A percentile compares a stretch with the other conserved stretches of the same genome.
phyloP scores from a whole-genome alignment of 257 asterid species.

The Solanum bukasovii region DNA sequence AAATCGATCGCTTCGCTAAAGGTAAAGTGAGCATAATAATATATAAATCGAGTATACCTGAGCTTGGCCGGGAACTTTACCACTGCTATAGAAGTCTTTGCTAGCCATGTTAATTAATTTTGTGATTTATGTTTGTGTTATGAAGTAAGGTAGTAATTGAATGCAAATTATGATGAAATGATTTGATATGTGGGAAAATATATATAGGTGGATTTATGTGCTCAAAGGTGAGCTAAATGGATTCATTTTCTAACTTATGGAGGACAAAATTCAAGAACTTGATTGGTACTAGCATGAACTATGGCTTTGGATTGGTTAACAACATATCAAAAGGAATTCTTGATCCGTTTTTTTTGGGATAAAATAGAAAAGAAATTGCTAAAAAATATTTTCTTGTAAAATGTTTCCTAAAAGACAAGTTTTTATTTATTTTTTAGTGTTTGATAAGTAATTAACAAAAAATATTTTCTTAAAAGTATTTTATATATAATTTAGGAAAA shows the following conservation, averaged over 20 bases:
- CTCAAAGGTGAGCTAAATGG: background rate
- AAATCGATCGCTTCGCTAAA: background rate
- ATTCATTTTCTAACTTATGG: background rate
- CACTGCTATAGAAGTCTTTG: background rate
- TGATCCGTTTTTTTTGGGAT: background rate
- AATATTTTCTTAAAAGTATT: no score
- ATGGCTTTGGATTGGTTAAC: background rate
- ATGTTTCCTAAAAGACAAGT: no score
- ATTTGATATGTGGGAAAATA: background rate
- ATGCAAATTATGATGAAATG: background rate
- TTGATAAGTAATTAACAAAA: no score
- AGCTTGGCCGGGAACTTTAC: background rate
- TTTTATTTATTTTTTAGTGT: no score
- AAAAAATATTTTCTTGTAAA: background rate
- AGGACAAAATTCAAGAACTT: background rate
- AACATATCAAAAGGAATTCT: background rate
- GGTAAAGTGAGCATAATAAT: background rate
- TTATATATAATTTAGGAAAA: no score
- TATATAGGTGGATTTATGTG: background rate
- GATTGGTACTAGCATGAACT: background rate
- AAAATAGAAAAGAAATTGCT: background rate
- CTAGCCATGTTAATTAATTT: background rate
- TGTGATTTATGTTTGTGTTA: background rate
- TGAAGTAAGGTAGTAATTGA: background rate
- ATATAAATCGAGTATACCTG: background rate